A percentile compares a stretch with the other conserved stretches of the same genome.
These are phyloP conservation scores for Emergomyces africanus DNA, from an alignment of 2,329 filamentous ascomycete species.

Conservation along the genomic window DNA sequence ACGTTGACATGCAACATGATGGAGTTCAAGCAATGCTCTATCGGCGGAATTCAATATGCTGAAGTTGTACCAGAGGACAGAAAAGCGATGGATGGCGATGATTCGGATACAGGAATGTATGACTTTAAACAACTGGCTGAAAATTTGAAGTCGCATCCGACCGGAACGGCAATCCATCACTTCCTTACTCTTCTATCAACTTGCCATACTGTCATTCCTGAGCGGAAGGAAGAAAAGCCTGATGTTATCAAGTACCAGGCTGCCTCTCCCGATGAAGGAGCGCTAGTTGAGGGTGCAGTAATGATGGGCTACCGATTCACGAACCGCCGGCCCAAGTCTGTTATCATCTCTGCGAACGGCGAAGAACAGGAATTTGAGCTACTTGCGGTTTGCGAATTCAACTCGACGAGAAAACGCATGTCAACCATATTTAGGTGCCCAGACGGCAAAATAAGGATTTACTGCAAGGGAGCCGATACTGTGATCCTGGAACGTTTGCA, in stretches of 20 bases:
- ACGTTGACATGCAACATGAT: slow-evolving; percentile 97
- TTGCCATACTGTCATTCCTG: slow-evolving; percentile 96
- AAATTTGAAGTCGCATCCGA: slow-evolving; percentile 53
- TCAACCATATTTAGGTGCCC: slow-evolving; percentile 94
- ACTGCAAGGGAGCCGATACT: slow-evolving; percentile 94
- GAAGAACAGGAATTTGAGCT: slow-evolving; percentile 73
- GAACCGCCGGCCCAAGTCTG: slow-evolving; percentile 76
- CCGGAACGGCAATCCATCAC: slow-evolving; percentile 57
- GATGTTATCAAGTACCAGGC: slow-evolving; percentile 93
- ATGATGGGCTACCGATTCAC: slow-evolving; percentile 78
- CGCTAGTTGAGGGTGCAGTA: slow-evolving; percentile 85
- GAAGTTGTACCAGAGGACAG: slow-evolving; percentile 87
- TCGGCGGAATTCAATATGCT: slow-evolving; percentile 86
- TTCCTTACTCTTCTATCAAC: slow-evolving; percentile 78
- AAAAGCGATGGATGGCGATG: slow-evolving; percentile 64
- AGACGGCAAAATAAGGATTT: slow-evolving; percentile 85
- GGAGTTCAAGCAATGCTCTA: slow-evolving; percentile 94
- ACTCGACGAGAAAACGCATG: slow-evolving; percentile 95
- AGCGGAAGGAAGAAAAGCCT: slow-evolving; percentile 63
- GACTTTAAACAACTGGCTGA: slow-evolving; percentile 65
- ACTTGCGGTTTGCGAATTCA: slow-evolving; percentile 96
- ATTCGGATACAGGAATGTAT: slow-evolving; percentile 63
- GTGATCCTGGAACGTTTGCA: slow-evolving; percentile 88
- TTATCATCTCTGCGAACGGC: slow-evolving; percentile 68
- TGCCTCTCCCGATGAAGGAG: slow-evolving; percentile 91